Evolutionary conservation across 495 filamentous ascomycete species (phyloP).

Genomic region (Neurospora sp.): DNA sequence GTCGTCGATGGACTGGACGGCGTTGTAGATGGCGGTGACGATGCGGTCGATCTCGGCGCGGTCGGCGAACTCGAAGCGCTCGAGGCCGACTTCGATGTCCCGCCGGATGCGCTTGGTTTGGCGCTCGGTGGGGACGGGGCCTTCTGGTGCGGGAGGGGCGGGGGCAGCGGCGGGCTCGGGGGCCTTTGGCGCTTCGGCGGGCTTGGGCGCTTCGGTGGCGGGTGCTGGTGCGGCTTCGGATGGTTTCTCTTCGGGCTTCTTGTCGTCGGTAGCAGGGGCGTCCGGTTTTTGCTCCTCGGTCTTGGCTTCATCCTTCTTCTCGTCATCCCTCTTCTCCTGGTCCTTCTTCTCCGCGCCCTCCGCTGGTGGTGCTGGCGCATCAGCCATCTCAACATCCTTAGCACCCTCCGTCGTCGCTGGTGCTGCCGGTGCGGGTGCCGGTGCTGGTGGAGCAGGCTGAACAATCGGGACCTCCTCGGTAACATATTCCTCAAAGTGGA

Average conservation of each 20-base stretch:
- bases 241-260: background rate
- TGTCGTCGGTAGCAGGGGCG: background rate
- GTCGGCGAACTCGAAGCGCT: conserved; percentile 75
- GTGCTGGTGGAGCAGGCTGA: conserved; percentile 29
- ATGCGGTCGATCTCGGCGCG: conserved; percentile 66
- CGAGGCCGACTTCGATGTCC: conserved; percentile 77
- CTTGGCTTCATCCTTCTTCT: background rate
- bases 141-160: conserved; percentile 3
- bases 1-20: conserved; percentile 68
- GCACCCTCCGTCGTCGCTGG: conserved; percentile 8
- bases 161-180: background rate
- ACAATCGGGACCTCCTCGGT: conserved; percentile 43
- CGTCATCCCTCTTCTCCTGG: background rate
- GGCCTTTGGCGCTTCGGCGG: conserved; percentile 3
- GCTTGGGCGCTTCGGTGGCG: conserved; percentile 3
- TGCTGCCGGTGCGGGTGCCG: conserved; percentile 4
- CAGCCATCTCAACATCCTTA: conserved; percentile 15
- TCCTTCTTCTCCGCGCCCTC: background rate
- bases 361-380: conserved; percentile 4
- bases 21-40: conserved; percentile 69
- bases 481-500: conserved; percentile 72
- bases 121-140: conserved; percentile 17
- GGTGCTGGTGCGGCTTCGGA: background rate
- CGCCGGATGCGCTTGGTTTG: conserved; percentile 41
- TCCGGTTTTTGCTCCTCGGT: background rate